Evolutionary conservation across 78 protist genomes (phyloP).

Genomic region (Dictyostelium purpureum): DNA sequence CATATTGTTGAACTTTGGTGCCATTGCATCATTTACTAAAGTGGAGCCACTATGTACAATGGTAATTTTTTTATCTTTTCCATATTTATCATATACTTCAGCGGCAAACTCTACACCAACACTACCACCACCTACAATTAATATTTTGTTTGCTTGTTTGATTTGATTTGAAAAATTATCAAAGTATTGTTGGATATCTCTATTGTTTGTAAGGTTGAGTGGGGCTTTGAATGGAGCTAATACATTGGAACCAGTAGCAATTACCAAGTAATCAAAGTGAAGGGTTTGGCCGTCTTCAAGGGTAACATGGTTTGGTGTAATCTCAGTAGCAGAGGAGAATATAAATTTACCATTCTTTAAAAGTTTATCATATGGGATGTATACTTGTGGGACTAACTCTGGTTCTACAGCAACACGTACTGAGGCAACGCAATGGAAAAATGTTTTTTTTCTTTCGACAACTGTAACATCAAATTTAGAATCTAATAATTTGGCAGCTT

Average conservation of each 20-base stretch:
- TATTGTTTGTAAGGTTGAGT: background rate
- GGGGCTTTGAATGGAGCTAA: constrained; percentile 50
- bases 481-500: constrained; percentile 35
- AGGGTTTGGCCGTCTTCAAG: constrained; percentile 20
- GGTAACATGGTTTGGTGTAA: background rate
- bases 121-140: constrained; percentile 70
- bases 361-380: constrained; percentile 36
- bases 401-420: constrained; percentile 36
- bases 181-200: background rate
- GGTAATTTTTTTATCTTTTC: background rate
- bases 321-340: background rate
- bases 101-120: constrained; percentile 48
- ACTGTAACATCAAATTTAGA: constrained; percentile 50
- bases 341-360: constrained; percentile 50
- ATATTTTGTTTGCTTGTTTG: background rate
- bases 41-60: background rate
- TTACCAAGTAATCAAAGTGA: constrained; percentile 35
- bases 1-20: background rate
- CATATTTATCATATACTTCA: background rate
- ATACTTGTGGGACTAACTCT: constrained; percentile 7
- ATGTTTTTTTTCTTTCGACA: constrained; percentile 49
- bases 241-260: constrained; percentile 65
- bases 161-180: background rate
- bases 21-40: background rate
- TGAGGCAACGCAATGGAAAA: constrained; percentile 51